Evolutionary conservation across 345 rosid species (phyloP), one percentile per base, ranked within the genome.

Genomic region (Bruguiera parviflora): DNA sequence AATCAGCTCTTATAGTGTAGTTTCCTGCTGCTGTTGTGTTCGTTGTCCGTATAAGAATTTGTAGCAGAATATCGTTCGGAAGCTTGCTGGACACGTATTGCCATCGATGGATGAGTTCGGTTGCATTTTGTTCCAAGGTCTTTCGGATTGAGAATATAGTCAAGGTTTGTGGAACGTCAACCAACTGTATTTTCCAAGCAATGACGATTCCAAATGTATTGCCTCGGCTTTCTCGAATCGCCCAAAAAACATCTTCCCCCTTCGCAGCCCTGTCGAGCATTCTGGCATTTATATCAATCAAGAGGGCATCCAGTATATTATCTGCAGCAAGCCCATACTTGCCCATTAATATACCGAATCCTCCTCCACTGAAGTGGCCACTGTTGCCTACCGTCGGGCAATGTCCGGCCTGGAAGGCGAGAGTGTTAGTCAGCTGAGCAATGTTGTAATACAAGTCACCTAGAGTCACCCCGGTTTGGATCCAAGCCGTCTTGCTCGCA

Each of bases 241-340:
- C 67, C 68, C 21, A 65, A 65, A 27, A 27, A 25, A 27, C 18
- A 6, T 46, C 52, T 22, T 62, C 65, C 7, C 65, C 65, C 65
- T 39, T 63, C 22, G 65, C 19, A n/a, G 51, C 19, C 22, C 53
- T 2, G 27, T 39, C 65, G 13, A 19, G 47, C 1, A 32, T 19
- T 32, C 47, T 31, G n/a, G 25, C 64, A 18, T 61, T 25, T 20
- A 20, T 47, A 32, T 61, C 64, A 20, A 61, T 13, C n/a, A 61
- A 8, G 5, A 20, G 46, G 2, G 64, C 47, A 33, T 61, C 64
- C 8, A 32, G 20, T 20, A 61, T 3, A 10, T 61, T 20, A n/a
- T 73, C 77, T 5, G 64, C 67, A 0, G 68, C 71, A 20, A 73
- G 16, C 33, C 77, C 77, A 22, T 39, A 68, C 24, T 64, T 74